Percentiles rank a stretch among this genome's conserved stretches.
Conservation (phyloP, 495 filamentous ascomycete genomes). For the Aspergillus baeticus region DNA sequence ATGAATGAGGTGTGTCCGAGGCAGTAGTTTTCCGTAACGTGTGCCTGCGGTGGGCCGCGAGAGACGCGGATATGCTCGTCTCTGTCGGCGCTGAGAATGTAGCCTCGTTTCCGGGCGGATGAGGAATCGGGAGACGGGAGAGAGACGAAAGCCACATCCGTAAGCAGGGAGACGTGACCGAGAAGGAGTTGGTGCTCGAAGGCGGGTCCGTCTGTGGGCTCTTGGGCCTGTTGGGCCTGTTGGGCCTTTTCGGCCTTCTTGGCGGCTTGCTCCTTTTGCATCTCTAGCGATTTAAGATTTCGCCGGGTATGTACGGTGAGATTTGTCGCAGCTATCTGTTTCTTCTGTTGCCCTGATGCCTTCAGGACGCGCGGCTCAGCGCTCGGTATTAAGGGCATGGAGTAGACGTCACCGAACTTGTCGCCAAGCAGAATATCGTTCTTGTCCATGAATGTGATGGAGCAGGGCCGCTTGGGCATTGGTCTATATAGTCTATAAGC, state of each 20-base stretch:
- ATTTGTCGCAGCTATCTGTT: conserved; percentile 59
- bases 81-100: conserved; percentile 86
- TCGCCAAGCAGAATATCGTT: conserved; percentile 76
- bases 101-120: conserved; percentile 45
- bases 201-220: conserved; percentile 27
- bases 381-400: conserved; percentile 70
- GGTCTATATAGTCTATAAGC: conserved; percentile 45
- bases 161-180: conserved; percentile 93
- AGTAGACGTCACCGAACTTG: conserved; percentile 95
- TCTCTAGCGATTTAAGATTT: conserved; percentile 71
- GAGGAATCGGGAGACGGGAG: conserved; percentile 22
- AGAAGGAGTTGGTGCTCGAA: conserved; percentile 77
- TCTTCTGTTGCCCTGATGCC: conserved; percentile 21
- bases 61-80: conserved; percentile 98
- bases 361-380: conserved; percentile 28
- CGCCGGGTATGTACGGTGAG: conserved; percentile 81
- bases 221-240: conserved; percentile 23
- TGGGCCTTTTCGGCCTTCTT: conserved; percentile 42
- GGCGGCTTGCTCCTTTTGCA: conserved; percentile 59
- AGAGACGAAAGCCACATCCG: conserved; percentile 60
- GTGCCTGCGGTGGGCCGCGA: conserved; percentile 74
- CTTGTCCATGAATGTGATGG: conserved; percentile 66
- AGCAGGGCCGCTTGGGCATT: conserved; percentile 87
- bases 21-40: conserved; percentile 87
- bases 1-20: conserved; percentile 84